Evolutionary conservation across 2,329 filamentous ascomycete species (phyloP), one percentile per base, ranked within the genome.

Genomic region (Botrytis porri): DNA sequence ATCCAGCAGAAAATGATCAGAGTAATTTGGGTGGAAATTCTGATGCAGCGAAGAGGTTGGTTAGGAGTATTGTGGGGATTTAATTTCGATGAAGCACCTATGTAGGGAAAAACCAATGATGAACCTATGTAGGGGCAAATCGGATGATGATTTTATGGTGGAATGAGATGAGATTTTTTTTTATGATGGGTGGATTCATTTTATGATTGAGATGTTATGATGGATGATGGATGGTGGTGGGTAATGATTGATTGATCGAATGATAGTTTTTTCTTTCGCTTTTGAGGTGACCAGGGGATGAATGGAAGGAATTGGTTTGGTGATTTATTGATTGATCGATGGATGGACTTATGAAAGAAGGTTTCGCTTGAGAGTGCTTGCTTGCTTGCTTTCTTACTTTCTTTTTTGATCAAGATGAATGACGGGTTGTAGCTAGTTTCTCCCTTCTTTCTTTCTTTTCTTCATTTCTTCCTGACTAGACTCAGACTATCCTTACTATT

Each of bases 1-100:
- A 91, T 74, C 90, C 90, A 0, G 83, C 84, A 51, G 83, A 82
- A 3, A 77, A 81, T 4, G 84, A 89, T 22, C 84, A 85, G 7
- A 88, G 84, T 74, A 78, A 77, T 73, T 65, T 81, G 41, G 80
- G 80, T 7, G 79, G 79, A n/a, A 80, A 80, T 73, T 70, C 76
- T 1, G 74, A 79, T 60, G 77, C 78, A 22, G 74, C 62, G 6
- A 78, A 75, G 70, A 77, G 77, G 76, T 73, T 77, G 75, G 72
- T 78, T 18, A 72, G 78, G 57, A 65, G 63, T 54, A 35, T 78
- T 20, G 48, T 74, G 45, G 73, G 67, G 9, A 64, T 70, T 67
- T 48, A 43, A 41, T 9, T 59, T 22, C 0, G n/a, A n/a, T 45
- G 43, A n/a, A n/a, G n/a, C n/a, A n/a, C n/a, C n/a, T n/a, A n/a